These are phyloP conservation scores for Carex kokanica DNA, from an alignment of 176 grass and related monocot genomes.

Conservation along the genomic window DNA sequence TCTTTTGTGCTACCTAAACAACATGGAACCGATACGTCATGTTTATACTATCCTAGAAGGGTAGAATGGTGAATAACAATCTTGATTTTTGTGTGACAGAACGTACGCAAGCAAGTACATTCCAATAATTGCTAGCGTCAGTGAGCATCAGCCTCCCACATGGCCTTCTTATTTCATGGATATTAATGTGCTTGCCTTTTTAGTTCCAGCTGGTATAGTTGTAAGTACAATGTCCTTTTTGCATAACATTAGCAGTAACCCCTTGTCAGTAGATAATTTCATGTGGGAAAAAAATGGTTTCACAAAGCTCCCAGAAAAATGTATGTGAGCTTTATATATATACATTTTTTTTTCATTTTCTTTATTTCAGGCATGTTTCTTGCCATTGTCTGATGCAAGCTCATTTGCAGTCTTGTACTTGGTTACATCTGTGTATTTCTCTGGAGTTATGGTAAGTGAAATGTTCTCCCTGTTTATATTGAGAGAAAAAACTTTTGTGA, in stretches of 20 bases:
- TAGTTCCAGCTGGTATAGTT: conserved; percentile 93
- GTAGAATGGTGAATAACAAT: neutral
- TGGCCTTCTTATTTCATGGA: conserved; percentile 99
- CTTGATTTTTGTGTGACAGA: conserved; percentile 44
- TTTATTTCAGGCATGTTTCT: conserved; percentile 82
- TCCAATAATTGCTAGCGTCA: conserved; percentile 99
- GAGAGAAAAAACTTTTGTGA: neutral
- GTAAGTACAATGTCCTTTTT: conserved; percentile 43
- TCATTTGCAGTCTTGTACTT: conserved; percentile 94
- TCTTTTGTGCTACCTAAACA: neutral
- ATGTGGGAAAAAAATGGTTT: neutral
- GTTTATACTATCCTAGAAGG: neutral
- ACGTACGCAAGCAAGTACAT: conserved; percentile 99
- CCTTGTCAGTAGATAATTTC: neutral
- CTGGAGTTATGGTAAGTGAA: conserved; percentile 96
- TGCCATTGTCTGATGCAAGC: conserved; percentile 97
- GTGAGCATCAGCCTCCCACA: conserved; percentile 98
- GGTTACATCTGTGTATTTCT: conserved; percentile 95
- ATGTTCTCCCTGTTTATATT: neutral
- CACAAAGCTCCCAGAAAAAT: neutral
- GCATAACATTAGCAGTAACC: neutral
- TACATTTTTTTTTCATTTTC: conserved; percentile 1
- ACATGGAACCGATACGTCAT: neutral
- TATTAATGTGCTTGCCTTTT: conserved; percentile 95
- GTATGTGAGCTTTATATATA: neutral